Evolutionary conservation across 257 asterid genomes (phyloP), one percentile per base, ranked within the genome.

Genomic region (Solanum ossicruentum): DNA sequence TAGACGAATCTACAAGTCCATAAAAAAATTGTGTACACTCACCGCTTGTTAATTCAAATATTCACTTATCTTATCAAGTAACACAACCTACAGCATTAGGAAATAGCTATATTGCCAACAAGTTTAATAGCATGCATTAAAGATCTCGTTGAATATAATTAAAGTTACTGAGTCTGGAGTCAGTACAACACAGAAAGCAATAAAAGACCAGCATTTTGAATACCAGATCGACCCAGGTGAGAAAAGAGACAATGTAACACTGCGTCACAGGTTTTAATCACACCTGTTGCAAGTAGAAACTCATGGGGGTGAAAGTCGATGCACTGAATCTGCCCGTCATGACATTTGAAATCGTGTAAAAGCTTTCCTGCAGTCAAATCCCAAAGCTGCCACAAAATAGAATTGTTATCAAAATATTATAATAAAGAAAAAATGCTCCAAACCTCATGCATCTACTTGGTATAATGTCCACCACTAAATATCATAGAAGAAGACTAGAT

Each of bases 331-430:
- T 96, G 98, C 85, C 99, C 98, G 82, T 96, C 98, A 32, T 96
- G 99, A 89, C 88, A 86, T 91, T 96, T 96, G 85, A 96, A 95
- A 9, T 95, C 98, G 80, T 96, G 98, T 92, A 95, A 82, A 88
- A 95, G 92, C 94, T 95, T 96, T 87, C 99, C 99, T 17, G 99
- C 99, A 80, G 99, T 96, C 90, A 96, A 91, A 90, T 96, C 99
- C 99, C 99, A 96, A 56, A 96, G 92, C 99, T 96, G 99, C 70
- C 82, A 88, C 15, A 86, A 60, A 39, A 85, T 55, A 57, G 79
- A 75, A 73, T 56, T 60, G 12, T 20, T 16, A 78, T 52, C 28
- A 78, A 15, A 23, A 78, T 49, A 70, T 13, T 23, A 75, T 54
- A 75, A 15, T 26, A 78, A 78, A 16, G 17, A 78, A 8, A 23